Conservation (phyloP, 1,284 basidiomycete species). For the Meripilus lineatus region DNA sequence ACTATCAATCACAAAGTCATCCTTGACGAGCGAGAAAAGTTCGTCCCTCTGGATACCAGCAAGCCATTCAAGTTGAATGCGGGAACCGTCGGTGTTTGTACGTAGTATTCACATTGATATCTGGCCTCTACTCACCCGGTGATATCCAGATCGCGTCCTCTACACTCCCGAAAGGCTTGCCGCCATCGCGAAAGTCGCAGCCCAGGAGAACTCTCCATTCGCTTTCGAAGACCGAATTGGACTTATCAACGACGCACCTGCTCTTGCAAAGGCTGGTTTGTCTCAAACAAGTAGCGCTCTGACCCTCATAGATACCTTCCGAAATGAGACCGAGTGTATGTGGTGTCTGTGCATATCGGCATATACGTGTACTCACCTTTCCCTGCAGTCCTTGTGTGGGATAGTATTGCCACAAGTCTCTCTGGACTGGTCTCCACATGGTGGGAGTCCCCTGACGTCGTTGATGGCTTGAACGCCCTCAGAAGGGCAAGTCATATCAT, state of each 20-base stretch:
- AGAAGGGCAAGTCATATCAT: constrained; percentile 42
- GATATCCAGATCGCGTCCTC: constrained; percentile 68
- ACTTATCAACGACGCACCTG: constrained; percentile 77
- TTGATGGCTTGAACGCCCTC: constrained; percentile 60
- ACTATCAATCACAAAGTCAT: constrained; percentile 62
- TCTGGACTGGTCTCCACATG: constrained; percentile 62
- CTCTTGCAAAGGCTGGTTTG: constrained; percentile 79
- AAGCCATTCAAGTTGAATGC: constrained; percentile 87
- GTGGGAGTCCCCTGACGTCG: constrained; percentile 77
- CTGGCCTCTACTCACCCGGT: constrained; percentile 1
- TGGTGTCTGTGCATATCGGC: constrained; percentile 23
- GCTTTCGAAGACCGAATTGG: constrained; percentile 85
- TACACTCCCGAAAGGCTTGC: constrained; percentile 81
- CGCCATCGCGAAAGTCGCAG: constrained; percentile 78
- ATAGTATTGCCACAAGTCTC: constrained; percentile 56
- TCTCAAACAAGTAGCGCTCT: constrained; percentile 75
- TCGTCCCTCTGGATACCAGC: constrained; percentile 64
- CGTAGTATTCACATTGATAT: constrained; percentile 26
- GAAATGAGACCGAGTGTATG: constrained; percentile 70
- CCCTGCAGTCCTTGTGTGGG: constrained; percentile 67
- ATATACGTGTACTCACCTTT: background rate
- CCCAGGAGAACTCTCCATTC: constrained; percentile 62
- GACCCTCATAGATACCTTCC: constrained; percentile 64
- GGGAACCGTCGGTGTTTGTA: constrained; percentile 86
- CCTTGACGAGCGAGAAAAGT: constrained; percentile 67